A percentile compares a stretch with the other conserved stretches of the same genome.
Evolutionary conservation across 2,329 filamentous ascomycete genomes (phyloP).

Genomic region (Canariomyces notabilis): DNA sequence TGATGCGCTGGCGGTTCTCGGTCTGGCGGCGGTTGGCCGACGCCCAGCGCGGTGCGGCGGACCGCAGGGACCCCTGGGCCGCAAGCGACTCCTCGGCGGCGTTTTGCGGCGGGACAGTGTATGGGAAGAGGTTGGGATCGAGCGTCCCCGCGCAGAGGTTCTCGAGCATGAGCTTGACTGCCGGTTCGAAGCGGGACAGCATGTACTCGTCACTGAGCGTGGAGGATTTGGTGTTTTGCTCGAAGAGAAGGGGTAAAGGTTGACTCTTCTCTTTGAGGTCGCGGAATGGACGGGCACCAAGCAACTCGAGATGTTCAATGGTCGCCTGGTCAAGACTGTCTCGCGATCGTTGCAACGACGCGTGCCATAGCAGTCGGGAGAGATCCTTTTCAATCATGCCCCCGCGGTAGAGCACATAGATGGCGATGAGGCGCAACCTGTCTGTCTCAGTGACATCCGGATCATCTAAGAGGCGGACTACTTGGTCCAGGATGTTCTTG

Average conservation of each 20-base stretch:
- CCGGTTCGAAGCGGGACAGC: slow-evolving; percentile 81
- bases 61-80: slow-evolving; percentile 72
- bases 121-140: slow-evolving; percentile 64
- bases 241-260: slow-evolving; percentile 63
- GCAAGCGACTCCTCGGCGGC: slow-evolving; percentile 53
- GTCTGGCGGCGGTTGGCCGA: slow-evolving; percentile 66
- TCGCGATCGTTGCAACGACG: slow-evolving; percentile 62
- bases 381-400: slow-evolving; percentile 82
- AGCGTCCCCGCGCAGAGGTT: slow-evolving; percentile 62
- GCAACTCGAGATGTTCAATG: slow-evolving; percentile 71
- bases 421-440: slow-evolving; percentile 75
- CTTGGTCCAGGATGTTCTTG: slow-evolving; percentile 79
- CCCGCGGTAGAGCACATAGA: slow-evolving; percentile 82
- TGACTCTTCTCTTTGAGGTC: slow-evolving; percentile 71
- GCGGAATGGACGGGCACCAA: slow-evolving; percentile 69
- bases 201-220: slow-evolving; percentile 69
- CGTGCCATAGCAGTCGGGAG: slow-evolving; percentile 76
- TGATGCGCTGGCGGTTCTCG: slow-evolving; percentile 83
- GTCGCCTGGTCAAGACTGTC: slow-evolving; percentile 55
- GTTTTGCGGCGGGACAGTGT: slow-evolving; percentile 64
- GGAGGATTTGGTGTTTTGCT: slow-evolving; percentile 53
- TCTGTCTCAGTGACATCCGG: slow-evolving; percentile 66
- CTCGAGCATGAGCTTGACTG: slow-evolving; percentile 78
- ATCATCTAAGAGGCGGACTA: slow-evolving; percentile 85
- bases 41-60: slow-evolving; percentile 93